These are phyloP conservation scores for Grigorovia humatica DNA, from an alignment of 805 yeast genomes.

Conservation along the genomic window DNA sequence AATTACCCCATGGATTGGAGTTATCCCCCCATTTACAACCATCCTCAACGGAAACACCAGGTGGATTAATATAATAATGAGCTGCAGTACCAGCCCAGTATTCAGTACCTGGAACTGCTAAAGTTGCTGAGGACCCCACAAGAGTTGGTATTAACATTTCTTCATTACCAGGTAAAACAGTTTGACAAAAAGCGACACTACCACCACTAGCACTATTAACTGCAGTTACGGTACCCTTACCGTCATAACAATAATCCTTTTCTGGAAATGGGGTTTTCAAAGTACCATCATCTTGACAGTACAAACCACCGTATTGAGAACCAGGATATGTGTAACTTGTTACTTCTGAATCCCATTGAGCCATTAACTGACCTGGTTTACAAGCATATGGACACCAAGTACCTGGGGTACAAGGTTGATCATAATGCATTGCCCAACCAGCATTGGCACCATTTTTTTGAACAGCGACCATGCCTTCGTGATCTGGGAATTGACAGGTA, in stretches of 20 bases:
- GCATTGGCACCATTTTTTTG: conserved; percentile 48
- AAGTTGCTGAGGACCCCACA: conserved; percentile 35
- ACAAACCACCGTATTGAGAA: conserved; percentile 74
- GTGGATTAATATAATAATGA: conserved; percentile 75
- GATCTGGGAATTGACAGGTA: conserved; percentile 55
- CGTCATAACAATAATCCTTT: conserved; percentile 60
- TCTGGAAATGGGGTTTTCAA: conserved; percentile 50
- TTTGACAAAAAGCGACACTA: conserved; percentile 79
- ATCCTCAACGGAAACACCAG: conserved; percentile 65
- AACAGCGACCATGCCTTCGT: conserved; percentile 59
- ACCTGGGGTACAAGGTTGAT: conserved; percentile 65
- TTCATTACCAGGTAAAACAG: conserved; percentile 89
- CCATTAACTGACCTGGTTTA: conserved; percentile 76
- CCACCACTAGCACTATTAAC: conserved; percentile 42
- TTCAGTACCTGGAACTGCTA: conserved; percentile 79
- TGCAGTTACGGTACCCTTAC: conserved; percentile 62
- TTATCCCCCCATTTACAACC: conserved; percentile 81
- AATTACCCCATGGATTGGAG: conserved; percentile 66
- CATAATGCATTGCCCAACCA: conserved; percentile 84
- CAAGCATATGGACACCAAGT: conserved; percentile 87
- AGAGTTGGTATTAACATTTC: conserved; percentile 87
- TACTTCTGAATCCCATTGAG: conserved; percentile 76
- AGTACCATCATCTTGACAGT: conserved; percentile 63
- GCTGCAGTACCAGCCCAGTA: conserved; percentile 85
- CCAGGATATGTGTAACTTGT: conserved; percentile 68